Base-by-base conservation (phyloP, 495 filamentous ascomycete species). In the Penicillium cosmopolitanum region DNA sequence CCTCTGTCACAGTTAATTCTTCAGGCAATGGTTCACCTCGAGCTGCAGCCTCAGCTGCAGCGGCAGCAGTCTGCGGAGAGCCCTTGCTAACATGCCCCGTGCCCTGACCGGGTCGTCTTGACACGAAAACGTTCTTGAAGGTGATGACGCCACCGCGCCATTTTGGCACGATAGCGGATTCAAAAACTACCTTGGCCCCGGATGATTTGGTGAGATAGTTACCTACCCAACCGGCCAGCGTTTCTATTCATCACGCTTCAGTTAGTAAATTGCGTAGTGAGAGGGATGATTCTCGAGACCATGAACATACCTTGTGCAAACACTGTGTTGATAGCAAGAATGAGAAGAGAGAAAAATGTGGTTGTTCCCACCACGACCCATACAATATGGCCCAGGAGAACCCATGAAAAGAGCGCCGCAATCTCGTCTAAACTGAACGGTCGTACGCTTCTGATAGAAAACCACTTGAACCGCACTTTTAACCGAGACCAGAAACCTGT, bases 401-500 rank as follows among this genome's bases (percentile, higher is more conserved):
- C 85, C 94, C 95, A 98, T 2, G 94, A 97, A 46, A 97, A 87
- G 63, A 98, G 92, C 4, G 94, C 96, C 44, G 90, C 86, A 71
- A 97, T 96, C 68, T 98, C 95, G 72, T 98, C 95, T 19, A 87
- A 82, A 73, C 94, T 98, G 81, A 94, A 98, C 2, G 95, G 95
- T n/a, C 95, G 86, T 69, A 89, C 89, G 72, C 92, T 96, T 64
- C 93, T 81, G 66, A 98, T 98, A 16, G 95, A 93, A 61, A 96
- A 88, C 95, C 96, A 98, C 69, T 98, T 98, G 75, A 97, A 97
- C 18, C 92, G 86, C 34, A 98, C 89, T 65, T 89, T 91, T 11
- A 97, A 67, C n/a, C 95, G 84, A 15, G 94, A 89, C 85, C 92
- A 92, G 70, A 97, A 97, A 2, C 93, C 92, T 15, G 86, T 97